Percentiles rank a stretch among this genome's conserved stretches.
Evolutionary conservation across 2,329 filamentous ascomycete genomes (phyloP).

Genomic region (Malbranchea cinnamomea): DNA sequence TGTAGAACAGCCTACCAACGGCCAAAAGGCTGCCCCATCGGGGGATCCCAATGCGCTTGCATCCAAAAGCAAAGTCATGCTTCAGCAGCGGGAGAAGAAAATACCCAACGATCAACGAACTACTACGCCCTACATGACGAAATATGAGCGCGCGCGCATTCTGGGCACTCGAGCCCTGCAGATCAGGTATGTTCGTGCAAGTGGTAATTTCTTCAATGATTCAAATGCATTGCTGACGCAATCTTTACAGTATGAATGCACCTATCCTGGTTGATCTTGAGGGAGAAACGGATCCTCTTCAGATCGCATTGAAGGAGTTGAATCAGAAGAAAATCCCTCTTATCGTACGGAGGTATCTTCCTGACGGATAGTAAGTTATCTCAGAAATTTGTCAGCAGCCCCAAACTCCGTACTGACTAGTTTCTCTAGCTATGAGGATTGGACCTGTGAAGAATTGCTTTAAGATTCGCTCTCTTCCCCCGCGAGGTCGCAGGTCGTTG

Average conservation of each 20-base stretch:
- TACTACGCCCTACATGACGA: constrained; percentile 98
- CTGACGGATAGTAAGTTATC: constrained; percentile 74
- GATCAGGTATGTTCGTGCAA: constrained; percentile 55
- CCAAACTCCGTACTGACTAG: constrained; percentile 8
- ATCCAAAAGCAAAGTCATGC: constrained; percentile 37
- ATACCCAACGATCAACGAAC: constrained; percentile 75
- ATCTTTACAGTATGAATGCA: constrained; percentile 67
- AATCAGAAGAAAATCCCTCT: constrained; percentile 97
- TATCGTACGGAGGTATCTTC: constrained; percentile 87
- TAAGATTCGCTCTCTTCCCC: constrained; percentile 15
- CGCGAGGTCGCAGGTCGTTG: neutral
- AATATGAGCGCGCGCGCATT: constrained; percentile 91
- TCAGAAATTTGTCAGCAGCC: neutral
- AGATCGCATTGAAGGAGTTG: constrained; percentile 95
- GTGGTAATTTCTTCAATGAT: constrained; percentile 1
- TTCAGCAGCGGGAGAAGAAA: constrained; percentile 59
- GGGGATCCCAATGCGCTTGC: constrained; percentile 37
- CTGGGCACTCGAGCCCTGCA: constrained; percentile 85
- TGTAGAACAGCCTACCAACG: constrained; percentile 22
- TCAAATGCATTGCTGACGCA: constrained; percentile 13
- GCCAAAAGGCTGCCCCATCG: constrained; percentile 26
- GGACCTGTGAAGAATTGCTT: constrained; percentile 92
- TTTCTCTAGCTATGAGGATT: constrained; percentile 77
- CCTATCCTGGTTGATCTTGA: constrained; percentile 92
- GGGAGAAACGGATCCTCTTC: constrained; percentile 91